phyloP scores from a whole-genome alignment of 2,329 filamentous ascomycete genomes.

The Paraphaeosphaeria sporulosa region DNA sequence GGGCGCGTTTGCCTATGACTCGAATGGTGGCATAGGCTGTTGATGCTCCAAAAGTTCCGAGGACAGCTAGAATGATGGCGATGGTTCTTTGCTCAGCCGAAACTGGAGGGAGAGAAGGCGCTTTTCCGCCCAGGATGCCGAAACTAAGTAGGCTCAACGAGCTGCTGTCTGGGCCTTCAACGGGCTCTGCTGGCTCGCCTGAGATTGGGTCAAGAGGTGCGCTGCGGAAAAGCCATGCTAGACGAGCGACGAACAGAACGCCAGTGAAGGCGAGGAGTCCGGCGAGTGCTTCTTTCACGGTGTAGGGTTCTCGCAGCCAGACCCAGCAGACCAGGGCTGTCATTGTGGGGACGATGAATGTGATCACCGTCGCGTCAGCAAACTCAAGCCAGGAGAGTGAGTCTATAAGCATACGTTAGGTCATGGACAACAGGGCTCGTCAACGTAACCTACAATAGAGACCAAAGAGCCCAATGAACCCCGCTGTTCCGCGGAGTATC shows the following conservation, averaged over 20 bases:
- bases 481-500: conserved; percentile 31
- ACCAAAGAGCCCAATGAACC: conserved; percentile 38
- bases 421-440: conserved; percentile 33
- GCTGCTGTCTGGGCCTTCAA: neutral
- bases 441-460: conserved; percentile 32
- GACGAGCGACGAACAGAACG: conserved; percentile 81
- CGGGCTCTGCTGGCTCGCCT: conserved; percentile 40
- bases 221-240: conserved; percentile 61
- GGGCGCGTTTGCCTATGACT: conserved; percentile 78
- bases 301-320: conserved; percentile 76
- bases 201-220: conserved; percentile 31
- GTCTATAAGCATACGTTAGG: conserved; percentile 44
- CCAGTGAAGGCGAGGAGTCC: conserved; percentile 76
- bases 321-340: conserved; percentile 81
- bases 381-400: conserved; percentile 79
- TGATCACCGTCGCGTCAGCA: conserved; percentile 85
- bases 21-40: conserved; percentile 77
- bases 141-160: conserved; percentile 9
- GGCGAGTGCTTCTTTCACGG: conserved; percentile 76
- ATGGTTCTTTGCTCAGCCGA: conserved; percentile 70
- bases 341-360: conserved; percentile 80
- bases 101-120: conserved; percentile 16
- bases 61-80: conserved; percentile 72
- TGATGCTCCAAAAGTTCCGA: conserved; percentile 77
- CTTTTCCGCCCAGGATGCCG: conserved; percentile 9